Base-by-base conservation (phyloP, 768 basidiomycete genomes). In the Kwoniella dendrophila region DNA sequence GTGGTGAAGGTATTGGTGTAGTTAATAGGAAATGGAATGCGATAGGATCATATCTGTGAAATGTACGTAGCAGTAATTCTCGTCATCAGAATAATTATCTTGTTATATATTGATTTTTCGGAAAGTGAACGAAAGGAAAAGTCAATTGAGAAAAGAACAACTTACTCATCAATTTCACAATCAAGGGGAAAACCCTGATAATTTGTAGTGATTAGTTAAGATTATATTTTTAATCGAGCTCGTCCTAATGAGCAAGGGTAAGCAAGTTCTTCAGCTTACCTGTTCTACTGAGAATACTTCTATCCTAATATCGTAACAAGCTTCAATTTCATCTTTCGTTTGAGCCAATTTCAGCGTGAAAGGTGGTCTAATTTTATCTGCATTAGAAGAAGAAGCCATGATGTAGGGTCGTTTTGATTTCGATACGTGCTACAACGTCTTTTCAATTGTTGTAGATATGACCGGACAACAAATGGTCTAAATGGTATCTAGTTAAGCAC, bases 101-200 rank as follows among this genome's bases (percentile, higher is more conserved):
- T n/a, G n/a, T n/a, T 32, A 2, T 33, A 10, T 48, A 26, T 29
- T 8, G 26, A 29, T 26, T 12, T 8, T 38, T 8, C 36, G 18
- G 36, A 18, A 38, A 8, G 36, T 18, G 18, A 18, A 38, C 8
- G 8, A 8, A 8, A 38, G 36, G 8, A 30, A 29, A 14, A n/a
- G 36, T 44, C 5, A 12, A 27, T 29, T 45, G 26, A 49, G 12
- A 27, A 8, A 27, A 32, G 30, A 33, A 27, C 12, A 10, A 58
- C 74, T 53, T 53, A 75, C 67, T 76, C 64, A 57, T 78, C 77
- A 32, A 74, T 67, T 56, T 78, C 77, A 18, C 59, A 64, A 16
- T 76, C 77, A 5, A 73, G 62, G 26, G 67, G 62, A 48, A 75
- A 78, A 16, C 77, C 77, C 68, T 78, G n/a, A n/a, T n/a, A n/a